Evolutionary conservation across 2,329 filamentous ascomycete species (phyloP).

Genomic region (Trichophyton schoenleinii): DNA sequence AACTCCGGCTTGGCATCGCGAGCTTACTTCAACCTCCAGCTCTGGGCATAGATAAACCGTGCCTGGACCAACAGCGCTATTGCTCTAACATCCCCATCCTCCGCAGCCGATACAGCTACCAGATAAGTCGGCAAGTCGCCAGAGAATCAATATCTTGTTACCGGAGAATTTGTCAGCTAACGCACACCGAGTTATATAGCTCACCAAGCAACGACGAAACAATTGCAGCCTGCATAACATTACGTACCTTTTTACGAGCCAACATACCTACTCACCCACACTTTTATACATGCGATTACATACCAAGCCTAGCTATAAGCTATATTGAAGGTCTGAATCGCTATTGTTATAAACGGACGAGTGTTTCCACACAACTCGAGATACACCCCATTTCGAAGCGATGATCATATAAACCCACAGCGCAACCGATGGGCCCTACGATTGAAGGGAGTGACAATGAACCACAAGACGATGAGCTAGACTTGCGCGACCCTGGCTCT

Average conservation of each 20-base stretch:
- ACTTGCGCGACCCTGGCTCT: slow-evolving; percentile 27
- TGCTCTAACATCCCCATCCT: background rate
- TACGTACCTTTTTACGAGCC: too few species aligned
- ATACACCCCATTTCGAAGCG: slow-evolving; percentile 27
- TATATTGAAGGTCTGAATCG: too few species aligned
- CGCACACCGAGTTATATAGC: too few species aligned
- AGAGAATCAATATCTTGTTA: background rate
- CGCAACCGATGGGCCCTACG: slow-evolving; percentile 57
- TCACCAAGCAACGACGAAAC: background rate
- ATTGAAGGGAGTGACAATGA: slow-evolving; percentile 50
- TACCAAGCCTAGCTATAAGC: background rate
- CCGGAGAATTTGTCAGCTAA: background rate
- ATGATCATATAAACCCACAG: slow-evolving; percentile 39
- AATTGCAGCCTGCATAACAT: background rate
- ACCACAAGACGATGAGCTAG: slow-evolving; percentile 43
- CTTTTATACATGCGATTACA: background rate
- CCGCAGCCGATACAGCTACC: background rate
- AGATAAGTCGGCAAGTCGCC: background rate
- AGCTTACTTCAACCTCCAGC: background rate
- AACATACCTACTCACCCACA: background rate
- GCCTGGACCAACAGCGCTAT: background rate
- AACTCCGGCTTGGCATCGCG: background rate
- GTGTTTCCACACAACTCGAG: background rate
- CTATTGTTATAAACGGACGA: too few species aligned
- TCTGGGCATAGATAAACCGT: background rate